Evolutionary conservation across 495 filamentous ascomycete species (phyloP), one percentile per base, ranked within the genome.

Genomic region (Zalerion maritima): DNA sequence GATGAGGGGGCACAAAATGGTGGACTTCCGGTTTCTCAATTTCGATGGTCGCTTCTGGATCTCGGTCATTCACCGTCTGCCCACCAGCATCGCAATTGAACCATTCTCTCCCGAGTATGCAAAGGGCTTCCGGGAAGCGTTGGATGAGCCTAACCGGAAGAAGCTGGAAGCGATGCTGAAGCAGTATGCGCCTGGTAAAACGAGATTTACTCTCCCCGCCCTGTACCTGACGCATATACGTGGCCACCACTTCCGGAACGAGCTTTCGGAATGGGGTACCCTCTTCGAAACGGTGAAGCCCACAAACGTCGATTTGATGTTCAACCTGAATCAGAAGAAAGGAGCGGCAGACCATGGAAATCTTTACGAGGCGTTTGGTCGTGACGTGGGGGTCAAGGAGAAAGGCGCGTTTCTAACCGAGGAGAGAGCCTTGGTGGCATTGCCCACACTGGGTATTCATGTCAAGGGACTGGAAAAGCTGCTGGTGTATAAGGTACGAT

Each of bases 1-100:
- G n/a, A n/a, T n/a, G n/a, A n/a, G n/a, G n/a, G n/a, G n/a, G n/a
- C n/a, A n/a, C n/a, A n/a, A n/a, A n/a, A n/a, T n/a, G n/a, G n/a
- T n/a, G n/a, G n/a, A n/a, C n/a, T n/a, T n/a, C n/a, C n/a, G n/a
- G n/a, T n/a, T n/a, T n/a, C n/a, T n/a, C n/a, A n/a, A n/a, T n/a
- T n/a, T 73, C 68, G 87, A 96, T 46, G 68, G 76, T 6, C 68
- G 87, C 6, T 93, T 67, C 56, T 96, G 87, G 87, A 54, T 92
- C 20, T 67, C 73, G 3, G 22, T 83, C 7, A 38, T 44, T 10
- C 58, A 64, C 36, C 46, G 41, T 10, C 37, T 60, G 1, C 41
- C 46, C 2, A 40, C 39, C 32, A 29, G 42, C 2, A 14, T 76
- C 1, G 25, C 52, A 7, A 33, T 79, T 13, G 60, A 62, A 4